Base-by-base conservation (phyloP, 345 rosid genomes). In the Draba incana region DNA sequence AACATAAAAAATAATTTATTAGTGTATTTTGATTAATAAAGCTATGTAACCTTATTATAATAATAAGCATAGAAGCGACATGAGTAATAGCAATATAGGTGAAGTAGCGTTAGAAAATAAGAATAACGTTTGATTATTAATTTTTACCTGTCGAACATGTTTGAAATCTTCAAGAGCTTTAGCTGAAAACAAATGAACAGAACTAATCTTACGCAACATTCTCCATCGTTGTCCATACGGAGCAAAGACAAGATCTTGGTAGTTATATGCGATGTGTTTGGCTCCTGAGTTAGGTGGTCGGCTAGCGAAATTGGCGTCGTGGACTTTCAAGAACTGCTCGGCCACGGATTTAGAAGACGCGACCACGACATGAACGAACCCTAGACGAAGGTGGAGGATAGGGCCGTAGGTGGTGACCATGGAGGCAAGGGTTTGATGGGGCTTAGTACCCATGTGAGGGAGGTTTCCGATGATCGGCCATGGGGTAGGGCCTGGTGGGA, bases 161-260 rank as follows among this genome's bases (percentile, higher is more conserved):
- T 85, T 75, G 47, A 76, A 90, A 52, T 90, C 92, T 20, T 93
- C 96, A 50, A 93, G 75, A 33, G 96, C 94, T 84, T 88, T 93
- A 80, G 79, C 81, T 43, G 98, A 93, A 81, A 93, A 93, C 2
- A 93, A 81, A 75, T 93, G 98, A 62, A 87, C 81, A 62, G 89
- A 74, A 70, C 83, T 83, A 44, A 93, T 90, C 80, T 93, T 93
- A 68, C 98, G 44, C 8, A 93, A 75, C 91, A 88, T 10, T 39
- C 98, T 81, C 98, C 98, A 93, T 66, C 97, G 42, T 1, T 89
- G 75, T 3, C 98, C 98, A 43, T 93, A 93, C 0, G 98, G 98
- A 1, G 96, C 89, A 66, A 93, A 90, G 66, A 90, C 98, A 13
- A 93, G 83, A 80, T 93, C 98, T 46, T 93, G 97, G 8, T 90